Evolutionary conservation across 2,329 filamentous ascomycete species (phyloP), one percentile per base, ranked within the genome.

Genomic region (Trichoderma brevicompactum): DNA sequence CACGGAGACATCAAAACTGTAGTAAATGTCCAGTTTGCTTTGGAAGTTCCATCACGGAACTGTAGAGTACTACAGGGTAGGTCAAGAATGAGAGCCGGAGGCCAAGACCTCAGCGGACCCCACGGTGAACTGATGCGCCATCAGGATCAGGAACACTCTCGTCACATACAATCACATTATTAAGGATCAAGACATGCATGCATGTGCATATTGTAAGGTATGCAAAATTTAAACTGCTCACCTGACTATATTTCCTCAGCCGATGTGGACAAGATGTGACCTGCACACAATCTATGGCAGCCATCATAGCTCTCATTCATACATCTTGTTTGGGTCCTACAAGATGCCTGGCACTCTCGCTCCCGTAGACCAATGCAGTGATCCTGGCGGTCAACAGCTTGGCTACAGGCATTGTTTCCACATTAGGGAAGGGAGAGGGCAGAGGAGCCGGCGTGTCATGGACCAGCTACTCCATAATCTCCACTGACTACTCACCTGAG

Each of bases 361-460:
- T 74, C 66, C 72, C 72, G 74, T 74, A 74, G 73, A 9, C 71
- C 70, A 69, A 74, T 74, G 72, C 72, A 74, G n/a, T 23, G 15
- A 19, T 34, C 23, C 28, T 15, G 50, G 72, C 70, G 72, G 72
- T 74, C 72, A 73, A 32, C 15, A 12, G 54, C 55, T 46, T 28
- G 32, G 28, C 17, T 10, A 6, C 9, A 15, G 12, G 7, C 41
- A 9, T 9, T 23, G 23, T 40, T 40, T 49, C 34, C 44, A 50
- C 32, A 49, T 10, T 13, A 38, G 34, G 17, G 34, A 19, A 40
- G 36, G 36, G 53, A n/a, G 53, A 55, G 19, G 36, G 13, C 36
- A 15, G 7, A 9, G 53, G 40, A 32, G 17, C 17, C 6, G 19
- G 52, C 36, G 13, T 50, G 13, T 32, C 48, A 32, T 50, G 48